Conservation (phyloP, 352 stramenopile genomes). For the Aphanomyces cochlioides region DNA sequence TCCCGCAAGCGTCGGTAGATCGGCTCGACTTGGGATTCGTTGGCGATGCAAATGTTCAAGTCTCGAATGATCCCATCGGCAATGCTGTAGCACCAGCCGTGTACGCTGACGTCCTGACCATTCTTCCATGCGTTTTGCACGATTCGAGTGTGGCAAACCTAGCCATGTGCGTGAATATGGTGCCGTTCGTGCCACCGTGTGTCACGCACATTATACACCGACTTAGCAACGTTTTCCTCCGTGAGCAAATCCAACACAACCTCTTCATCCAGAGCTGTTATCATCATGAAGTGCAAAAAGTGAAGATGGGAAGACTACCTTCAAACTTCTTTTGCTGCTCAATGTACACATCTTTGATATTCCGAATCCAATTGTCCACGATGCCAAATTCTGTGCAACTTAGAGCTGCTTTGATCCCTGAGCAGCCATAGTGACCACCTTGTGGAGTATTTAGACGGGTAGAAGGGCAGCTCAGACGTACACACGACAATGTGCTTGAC, state of each 20-base stretch:
- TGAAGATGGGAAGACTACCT: neutral
- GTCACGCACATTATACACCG: constrained; percentile 18
- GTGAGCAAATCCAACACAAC: constrained; percentile 16
- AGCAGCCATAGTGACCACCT: constrained; percentile 87
- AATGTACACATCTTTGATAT: constrained; percentile 50
- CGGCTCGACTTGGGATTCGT: constrained; percentile 9
- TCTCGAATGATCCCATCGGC: constrained; percentile 19
- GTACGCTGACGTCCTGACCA: constrained; percentile 15
- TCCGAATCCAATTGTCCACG: constrained; percentile 89
- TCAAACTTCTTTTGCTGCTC: constrained; percentile 13
- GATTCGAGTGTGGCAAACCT: constrained; percentile 24
- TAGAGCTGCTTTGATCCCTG: constrained; percentile 74
- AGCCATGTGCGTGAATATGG: neutral
- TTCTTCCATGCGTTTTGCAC: constrained; percentile 24
- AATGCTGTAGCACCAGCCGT: constrained; percentile 27
- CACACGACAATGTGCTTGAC: constrained; percentile 91
- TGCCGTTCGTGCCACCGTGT: neutral
- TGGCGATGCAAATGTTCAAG: constrained; percentile 9
- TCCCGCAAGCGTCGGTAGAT: constrained; percentile 22
- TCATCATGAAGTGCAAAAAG: neutral
- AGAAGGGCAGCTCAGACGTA: neutral
- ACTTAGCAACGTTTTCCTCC: constrained; percentile 23
- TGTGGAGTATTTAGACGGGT: neutral
- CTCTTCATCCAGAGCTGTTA: neutral
- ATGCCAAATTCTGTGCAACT: constrained; percentile 70